Evolutionary conservation across 805 yeast species (phyloP).

Genomic region (Grigorovia transvaalensis): DNA sequence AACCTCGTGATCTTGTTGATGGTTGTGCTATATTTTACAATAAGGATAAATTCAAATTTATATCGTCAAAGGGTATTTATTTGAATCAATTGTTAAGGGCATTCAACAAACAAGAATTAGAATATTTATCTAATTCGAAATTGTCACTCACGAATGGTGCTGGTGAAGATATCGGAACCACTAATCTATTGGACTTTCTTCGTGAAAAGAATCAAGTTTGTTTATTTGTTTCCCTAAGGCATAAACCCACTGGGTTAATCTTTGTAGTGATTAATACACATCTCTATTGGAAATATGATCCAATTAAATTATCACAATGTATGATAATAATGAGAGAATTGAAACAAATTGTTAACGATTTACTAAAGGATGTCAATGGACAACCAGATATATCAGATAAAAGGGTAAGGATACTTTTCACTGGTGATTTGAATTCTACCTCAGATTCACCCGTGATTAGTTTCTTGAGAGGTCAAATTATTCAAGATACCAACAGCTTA

Average conservation of each 20-base stretch:
- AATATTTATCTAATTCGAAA: conserved; percentile 15
- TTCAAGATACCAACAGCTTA: conserved; percentile 18
- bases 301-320: conserved; percentile 45
- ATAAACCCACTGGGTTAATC: conserved; percentile 30
- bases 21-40: conserved; percentile 51
- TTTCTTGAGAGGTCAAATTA: conserved; percentile 30
- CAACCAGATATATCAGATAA: conserved; percentile 7
- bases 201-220: conserved; percentile 48
- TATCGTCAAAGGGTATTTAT: conserved; percentile 28
- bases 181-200: conserved; percentile 27
- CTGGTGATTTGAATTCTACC: conserved; percentile 49
- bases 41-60: conserved; percentile 34
- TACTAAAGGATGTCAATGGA: conserved; percentile 12
- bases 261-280: conserved; percentile 50
- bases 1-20: conserved; percentile 37
- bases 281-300: conserved; percentile 48
- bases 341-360: conserved; percentile 19
- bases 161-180: conserved; percentile 19
- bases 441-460: conserved; percentile 40
- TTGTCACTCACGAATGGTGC: conserved; percentile 24
- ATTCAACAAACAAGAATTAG: conserved; percentile 20
- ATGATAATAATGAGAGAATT: conserved; percentile 33
- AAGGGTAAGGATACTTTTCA: conserved; percentile 34
- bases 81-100: conserved; percentile 25
- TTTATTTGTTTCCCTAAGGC: conserved; percentile 38